phyloP scores from a whole-genome alignment of 306 rosid species.

The Cicer cuneatum region DNA sequence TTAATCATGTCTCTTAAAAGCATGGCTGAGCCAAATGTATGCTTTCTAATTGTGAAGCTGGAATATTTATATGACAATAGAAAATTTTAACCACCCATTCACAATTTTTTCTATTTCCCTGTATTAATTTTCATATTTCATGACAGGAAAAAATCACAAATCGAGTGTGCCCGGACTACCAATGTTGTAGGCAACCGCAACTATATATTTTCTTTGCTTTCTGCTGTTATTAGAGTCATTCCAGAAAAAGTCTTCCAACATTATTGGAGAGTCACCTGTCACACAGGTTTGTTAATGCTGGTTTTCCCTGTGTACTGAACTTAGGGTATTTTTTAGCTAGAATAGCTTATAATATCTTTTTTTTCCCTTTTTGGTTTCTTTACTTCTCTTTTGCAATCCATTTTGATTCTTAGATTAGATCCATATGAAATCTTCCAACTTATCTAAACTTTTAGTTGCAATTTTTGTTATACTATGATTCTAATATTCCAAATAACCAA shows the following conservation, averaged over 20 bases:
- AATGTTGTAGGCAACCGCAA: conserved; percentile 68
- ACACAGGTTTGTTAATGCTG: no score
- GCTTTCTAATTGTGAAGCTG: conserved; percentile 22
- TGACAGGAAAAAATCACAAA: conserved; percentile 58
- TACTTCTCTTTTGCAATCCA: neutral
- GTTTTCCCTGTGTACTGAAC: no score
- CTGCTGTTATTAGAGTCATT: no score
- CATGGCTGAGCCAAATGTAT: conserved; percentile 51
- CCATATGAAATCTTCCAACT: conserved; percentile 17
- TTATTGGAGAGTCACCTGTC: no score
- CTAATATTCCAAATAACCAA: neutral
- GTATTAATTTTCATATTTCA: conserved; percentile 4
- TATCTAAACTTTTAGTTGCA: conserved; percentile 1
- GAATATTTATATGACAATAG: neutral
- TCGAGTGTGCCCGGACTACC: conserved; percentile 63
- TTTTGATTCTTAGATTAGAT: conserved; percentile 29
- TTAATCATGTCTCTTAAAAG: conserved; percentile 58
- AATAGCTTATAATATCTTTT: no score
- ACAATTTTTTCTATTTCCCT: conserved; percentile 22
- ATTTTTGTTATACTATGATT: neutral
- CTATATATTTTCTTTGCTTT: no score
- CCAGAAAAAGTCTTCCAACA: no score
- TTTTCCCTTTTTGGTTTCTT: neutral
- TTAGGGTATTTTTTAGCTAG: no score
- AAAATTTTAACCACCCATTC: conserved; percentile 14